These are phyloP conservation scores for Suillus paluster DNA, from an alignment of 768 basidiomycete genomes.

Conservation along the genomic window DNA sequence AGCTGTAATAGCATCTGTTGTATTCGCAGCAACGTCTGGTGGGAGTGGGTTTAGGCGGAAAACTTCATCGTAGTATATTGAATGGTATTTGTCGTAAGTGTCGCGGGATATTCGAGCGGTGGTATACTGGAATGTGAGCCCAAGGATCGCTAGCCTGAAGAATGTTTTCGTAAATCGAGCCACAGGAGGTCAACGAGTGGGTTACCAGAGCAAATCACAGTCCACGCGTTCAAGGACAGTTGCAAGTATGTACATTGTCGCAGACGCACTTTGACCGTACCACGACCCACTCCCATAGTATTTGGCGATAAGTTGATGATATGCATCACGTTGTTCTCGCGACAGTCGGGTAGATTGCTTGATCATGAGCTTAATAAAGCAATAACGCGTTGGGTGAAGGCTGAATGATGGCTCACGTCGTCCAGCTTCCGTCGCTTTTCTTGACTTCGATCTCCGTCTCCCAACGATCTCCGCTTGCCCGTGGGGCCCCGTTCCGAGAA, in stretches of 20 bases:
- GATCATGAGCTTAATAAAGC: constrained; percentile 10
- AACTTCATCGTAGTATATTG: constrained; percentile 89
- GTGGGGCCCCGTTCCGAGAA: constrained; percentile 41
- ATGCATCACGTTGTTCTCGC: constrained; percentile 67
- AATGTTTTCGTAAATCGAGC: constrained; percentile 8
- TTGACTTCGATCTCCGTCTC: constrained; percentile 40
- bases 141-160: constrained; percentile 87
- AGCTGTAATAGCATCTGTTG: constrained; percentile 48
- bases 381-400: constrained; percentile 1
- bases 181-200: not conserved
- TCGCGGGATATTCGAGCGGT: constrained; percentile 87
- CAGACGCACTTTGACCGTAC: constrained; percentile 88
- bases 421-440: constrained; percentile 66
- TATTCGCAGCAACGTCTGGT: constrained; percentile 39
- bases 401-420: constrained; percentile 41
- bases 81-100: constrained; percentile 80
- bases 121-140: constrained; percentile 91
- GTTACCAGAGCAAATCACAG: constrained; percentile 90
- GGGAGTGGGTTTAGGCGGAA: constrained; percentile 81
- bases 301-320: constrained; percentile 69
- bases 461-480: constrained; percentile 55
- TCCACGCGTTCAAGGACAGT: constrained; percentile 91
- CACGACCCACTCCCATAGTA: constrained; percentile 87
- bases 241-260: constrained; percentile 87
- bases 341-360: constrained; percentile 63